A percentile compares a stretch with the other conserved stretches of the same genome.
phyloP scores from a whole-genome alignment of 495 filamentous ascomycete species.

The Aspergillus asperescens region DNA sequence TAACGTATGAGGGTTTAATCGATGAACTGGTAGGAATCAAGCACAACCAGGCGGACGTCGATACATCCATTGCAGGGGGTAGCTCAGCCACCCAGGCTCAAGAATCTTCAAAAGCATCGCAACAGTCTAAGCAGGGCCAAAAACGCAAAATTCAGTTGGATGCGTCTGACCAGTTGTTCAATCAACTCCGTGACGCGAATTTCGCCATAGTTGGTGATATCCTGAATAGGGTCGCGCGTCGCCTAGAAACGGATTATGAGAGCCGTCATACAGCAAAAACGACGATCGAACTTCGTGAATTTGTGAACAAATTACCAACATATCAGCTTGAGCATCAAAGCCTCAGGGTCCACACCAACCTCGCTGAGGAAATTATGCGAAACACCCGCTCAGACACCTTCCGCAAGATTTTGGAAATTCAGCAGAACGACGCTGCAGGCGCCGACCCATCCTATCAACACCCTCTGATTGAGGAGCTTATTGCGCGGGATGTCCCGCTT shows the following conservation, averaged over 20 bases:
- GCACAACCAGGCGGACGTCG: constrained; percentile 86
- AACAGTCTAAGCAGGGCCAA: constrained; percentile 54
- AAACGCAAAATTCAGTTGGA: constrained; percentile 91
- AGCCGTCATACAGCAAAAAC: constrained; percentile 84
- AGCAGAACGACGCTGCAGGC: constrained; percentile 92
- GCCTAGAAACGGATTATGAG: constrained; percentile 83
- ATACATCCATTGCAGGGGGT: constrained; percentile 80
- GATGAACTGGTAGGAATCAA: constrained; percentile 91
- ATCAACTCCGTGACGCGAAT: constrained; percentile 84
- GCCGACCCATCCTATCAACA: constrained; percentile 83
- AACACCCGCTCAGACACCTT: constrained; percentile 84
- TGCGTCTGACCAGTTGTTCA: constrained; percentile 82
- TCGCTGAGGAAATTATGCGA: constrained; percentile 93
- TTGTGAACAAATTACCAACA: constrained; percentile 83
- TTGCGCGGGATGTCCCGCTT: constrained; percentile 75
- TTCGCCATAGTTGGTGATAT: constrained; percentile 89
- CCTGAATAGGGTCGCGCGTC: constrained; percentile 84
- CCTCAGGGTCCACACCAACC: constrained; percentile 80
- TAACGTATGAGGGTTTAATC: constrained; percentile 95
- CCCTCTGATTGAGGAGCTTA: constrained; percentile 86
- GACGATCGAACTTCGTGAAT: constrained; percentile 82
- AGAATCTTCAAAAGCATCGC: constrained; percentile 49
- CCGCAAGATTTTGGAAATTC: constrained; percentile 80
- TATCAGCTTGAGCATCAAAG: constrained; percentile 93
- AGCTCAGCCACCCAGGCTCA: constrained; percentile 52